Evolutionary conservation across 768 basidiomycete genomes (phyloP).

Genomic region (Thelephora aurantiotincta): DNA sequence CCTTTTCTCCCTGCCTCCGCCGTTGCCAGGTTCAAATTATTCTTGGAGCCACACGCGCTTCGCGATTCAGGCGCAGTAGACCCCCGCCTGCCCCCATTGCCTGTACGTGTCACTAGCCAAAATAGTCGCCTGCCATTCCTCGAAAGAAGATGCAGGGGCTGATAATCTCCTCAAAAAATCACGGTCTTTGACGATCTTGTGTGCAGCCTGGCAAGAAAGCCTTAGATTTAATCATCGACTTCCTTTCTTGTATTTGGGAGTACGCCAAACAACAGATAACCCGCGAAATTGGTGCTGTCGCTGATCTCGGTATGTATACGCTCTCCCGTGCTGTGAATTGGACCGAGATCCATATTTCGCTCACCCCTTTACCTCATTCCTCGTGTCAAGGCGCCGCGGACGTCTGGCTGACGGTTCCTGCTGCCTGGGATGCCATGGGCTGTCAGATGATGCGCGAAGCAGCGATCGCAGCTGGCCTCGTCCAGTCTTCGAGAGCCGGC

Average conservation of each 20-base stretch:
- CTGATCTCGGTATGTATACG: slow-evolving; percentile 55
- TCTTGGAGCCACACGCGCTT: slow-evolving; percentile 69
- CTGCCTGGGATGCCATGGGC: slow-evolving; percentile 81
- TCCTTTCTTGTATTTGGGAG: slow-evolving; percentile 72
- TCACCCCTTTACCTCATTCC: slow-evolving; percentile 1
- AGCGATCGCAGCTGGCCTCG: slow-evolving; percentile 69
- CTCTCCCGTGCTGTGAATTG: slow-evolving; percentile 1
- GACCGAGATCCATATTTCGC: neutral
- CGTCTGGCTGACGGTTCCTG: slow-evolving; percentile 79
- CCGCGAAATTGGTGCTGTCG: slow-evolving; percentile 73
- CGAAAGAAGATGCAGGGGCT: slow-evolving; percentile 1
- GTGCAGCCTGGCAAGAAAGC: slow-evolving; percentile 58
- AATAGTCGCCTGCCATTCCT: neutral
- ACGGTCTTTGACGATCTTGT: neutral
- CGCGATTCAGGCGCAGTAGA: slow-evolving; percentile 60
- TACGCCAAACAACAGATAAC: slow-evolving; percentile 82
- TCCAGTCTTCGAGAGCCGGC: slow-evolving; percentile 53
- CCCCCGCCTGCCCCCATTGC: slow-evolving; percentile 65
- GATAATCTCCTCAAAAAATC: neutral
- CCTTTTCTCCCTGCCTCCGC: neutral
- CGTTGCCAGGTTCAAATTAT: slow-evolving; percentile 63
- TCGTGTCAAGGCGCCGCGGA: slow-evolving; percentile 52
- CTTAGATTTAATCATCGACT: slow-evolving; percentile 72
- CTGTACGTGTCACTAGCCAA: slow-evolving; percentile 32
- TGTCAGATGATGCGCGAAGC: slow-evolving; percentile 80